Conservation (phyloP, 116 monocot genomes). For the Phalaenopsis hybrid region DNA sequence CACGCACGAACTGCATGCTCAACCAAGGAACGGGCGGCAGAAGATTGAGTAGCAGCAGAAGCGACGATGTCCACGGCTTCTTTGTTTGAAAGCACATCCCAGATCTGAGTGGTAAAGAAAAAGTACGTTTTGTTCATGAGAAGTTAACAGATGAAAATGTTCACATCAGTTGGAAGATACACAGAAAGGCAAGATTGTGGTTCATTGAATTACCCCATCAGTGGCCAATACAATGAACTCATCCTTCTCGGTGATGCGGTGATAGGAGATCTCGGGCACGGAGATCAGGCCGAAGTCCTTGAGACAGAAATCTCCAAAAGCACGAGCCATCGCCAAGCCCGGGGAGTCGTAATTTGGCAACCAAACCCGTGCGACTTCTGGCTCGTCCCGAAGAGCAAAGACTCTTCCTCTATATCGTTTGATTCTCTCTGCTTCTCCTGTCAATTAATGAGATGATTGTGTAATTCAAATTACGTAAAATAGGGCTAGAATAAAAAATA, state of each 20-base stretch:
- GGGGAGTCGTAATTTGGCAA: slow-evolving; percentile 71
- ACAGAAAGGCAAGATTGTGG: not conserved
- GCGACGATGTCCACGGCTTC: slow-evolving; percentile 60
- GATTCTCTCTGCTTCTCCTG: slow-evolving; percentile 76
- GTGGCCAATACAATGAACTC: slow-evolving; percentile 84
- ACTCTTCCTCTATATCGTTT: slow-evolving; percentile 58
- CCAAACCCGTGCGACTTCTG: slow-evolving; percentile 86
- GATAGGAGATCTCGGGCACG: slow-evolving; percentile 66
- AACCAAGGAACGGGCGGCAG: slow-evolving; percentile 53
- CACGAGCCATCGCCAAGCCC: slow-evolving; percentile 91
- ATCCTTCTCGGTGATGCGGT: slow-evolving; percentile 59
- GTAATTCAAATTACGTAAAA: not conserved
- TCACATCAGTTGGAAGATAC: not conserved
- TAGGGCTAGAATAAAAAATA: not conserved
- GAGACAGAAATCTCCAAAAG: slow-evolving; percentile 93
- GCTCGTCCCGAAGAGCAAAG: slow-evolving; percentile 85
- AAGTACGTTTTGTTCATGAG: not conserved
- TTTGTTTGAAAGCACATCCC: slow-evolving; percentile 81
- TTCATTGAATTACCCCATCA: slow-evolving; percentile 65
- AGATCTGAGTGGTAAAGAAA: slow-evolving; percentile 32
- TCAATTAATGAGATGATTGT: not conserved
- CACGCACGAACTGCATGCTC: slow-evolving; percentile 52
- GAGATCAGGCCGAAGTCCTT: slow-evolving; percentile 87
- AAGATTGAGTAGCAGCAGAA: slow-evolving; percentile 39
- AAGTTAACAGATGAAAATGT: not conserved